Conservation (phyloP, 108 stramenopile species). For the Nitzschia sp. region DNA sequence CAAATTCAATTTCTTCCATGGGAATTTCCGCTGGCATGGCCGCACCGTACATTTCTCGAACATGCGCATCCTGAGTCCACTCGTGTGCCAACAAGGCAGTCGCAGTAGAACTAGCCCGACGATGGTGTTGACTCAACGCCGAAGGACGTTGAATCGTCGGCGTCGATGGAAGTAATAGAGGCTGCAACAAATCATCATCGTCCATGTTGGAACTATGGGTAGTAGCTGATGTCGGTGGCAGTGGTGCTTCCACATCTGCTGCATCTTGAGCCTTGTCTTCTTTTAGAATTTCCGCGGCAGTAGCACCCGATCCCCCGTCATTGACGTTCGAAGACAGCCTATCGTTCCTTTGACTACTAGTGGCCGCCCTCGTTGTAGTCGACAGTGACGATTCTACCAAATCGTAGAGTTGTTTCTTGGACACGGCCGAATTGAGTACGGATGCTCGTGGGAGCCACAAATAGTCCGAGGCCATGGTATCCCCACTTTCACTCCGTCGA, state of each 20-base stretch:
- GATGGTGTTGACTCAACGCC: background rate
- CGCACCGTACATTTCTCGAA: background rate
- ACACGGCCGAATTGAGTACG: background rate
- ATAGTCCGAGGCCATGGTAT: background rate
- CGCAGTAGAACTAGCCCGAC: background rate
- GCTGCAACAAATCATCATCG: too few relatives aligned
- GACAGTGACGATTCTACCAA: background rate
- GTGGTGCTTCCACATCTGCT: too few relatives aligned
- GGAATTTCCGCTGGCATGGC: background rate
- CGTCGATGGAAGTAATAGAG: background rate
- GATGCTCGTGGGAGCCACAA: background rate
- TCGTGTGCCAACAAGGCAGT: background rate
- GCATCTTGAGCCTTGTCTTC: too few relatives aligned
- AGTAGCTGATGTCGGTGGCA: too few relatives aligned
- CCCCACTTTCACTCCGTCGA: background rate
- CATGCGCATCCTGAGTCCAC: background rate
- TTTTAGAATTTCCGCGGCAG: too few relatives aligned
- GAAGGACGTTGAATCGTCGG: background rate
- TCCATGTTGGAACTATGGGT: too few relatives aligned
- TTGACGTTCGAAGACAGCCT: too few relatives aligned
- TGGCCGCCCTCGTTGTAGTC: too few relatives aligned
- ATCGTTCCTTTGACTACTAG: too few relatives aligned
- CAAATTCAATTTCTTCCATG: background rate
- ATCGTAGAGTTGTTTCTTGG: background rate
- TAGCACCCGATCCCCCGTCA: too few relatives aligned